Evolutionary conservation across 129 eudicot genomes (phyloP), one percentile per base, ranked within the genome.

Genomic region (Chrysanthemum lavandulifolium): DNA sequence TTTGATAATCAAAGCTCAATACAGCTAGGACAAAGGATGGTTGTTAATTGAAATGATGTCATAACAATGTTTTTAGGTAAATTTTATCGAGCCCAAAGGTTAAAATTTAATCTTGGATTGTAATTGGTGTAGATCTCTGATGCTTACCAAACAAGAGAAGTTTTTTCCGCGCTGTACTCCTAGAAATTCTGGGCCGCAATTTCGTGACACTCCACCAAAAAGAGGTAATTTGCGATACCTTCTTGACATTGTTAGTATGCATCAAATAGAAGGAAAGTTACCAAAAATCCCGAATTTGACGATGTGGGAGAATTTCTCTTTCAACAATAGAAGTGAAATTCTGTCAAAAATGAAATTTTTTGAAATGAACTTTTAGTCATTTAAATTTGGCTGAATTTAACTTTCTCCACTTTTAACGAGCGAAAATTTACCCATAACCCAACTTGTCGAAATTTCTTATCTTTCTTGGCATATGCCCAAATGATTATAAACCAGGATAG

Each of bases 141-240:
- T 73, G 76, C 73, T 45, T 83, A 80, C 89, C 15, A 92, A 87
- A 76, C 98, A 78, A 79, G 91, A 87, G 57, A 90, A 87, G 62
- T 90, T 85, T 82, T 91, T 73, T 67, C 84, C 96, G 0, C 91
- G 98, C 4, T 89, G 96, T 69, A 83, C 84, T 9, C 94, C 92
- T 1, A 88, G 88, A 82, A 84, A 79, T 72, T 65, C 88, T 2
- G 98, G 96, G 55, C 96, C 89, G 13, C 96, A 92, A 56, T 89
- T 91, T 43, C 96, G 96, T 31, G 98, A 92, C 67, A 89, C 98
- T 59, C 98, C 98, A 63, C 98, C 98, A 27, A 84, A 92, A 83
- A 75, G 98, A 92, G 98, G 98, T 92, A 62, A 71, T 63, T n/a
- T 23, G n/a, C 18, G 43, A 54, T 6, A 1, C 10, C 27, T 21